Base-by-base conservation (phyloP, 345 rosid genomes). In the Eucalyptus sp. region DNA sequence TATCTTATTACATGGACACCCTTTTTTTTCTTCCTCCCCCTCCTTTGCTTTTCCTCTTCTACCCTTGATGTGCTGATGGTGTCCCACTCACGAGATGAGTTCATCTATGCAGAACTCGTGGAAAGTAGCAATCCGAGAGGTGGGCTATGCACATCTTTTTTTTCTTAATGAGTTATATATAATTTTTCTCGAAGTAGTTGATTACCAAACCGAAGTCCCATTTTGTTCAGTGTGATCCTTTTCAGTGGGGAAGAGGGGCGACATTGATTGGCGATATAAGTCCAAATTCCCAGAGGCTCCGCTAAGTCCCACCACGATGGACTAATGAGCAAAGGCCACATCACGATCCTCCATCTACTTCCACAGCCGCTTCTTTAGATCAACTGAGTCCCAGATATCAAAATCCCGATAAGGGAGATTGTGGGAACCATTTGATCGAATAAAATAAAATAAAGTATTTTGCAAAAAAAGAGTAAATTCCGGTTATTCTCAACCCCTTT, bases 241-340 rank as follows among this genome's bases (percentile, higher is more conserved):
- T 92, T 88, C 51, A 58, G 89, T 60, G 86, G 87, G 94, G 90
- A 83, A 86, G 86, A 80, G 52, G 68, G 80, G 43, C 87, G 86
- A 80, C 49, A 86, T 80, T 51, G 84, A 88, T 87, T 64, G 66
- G 86, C 58, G 76, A 43, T 54, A 88, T 27, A 80, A 88, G 90
- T 90, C 89, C 90, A 92, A 89, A 90, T 92, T 92, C 84, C 76
- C 84, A 76, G 43, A 76, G 48, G 84, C 84, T 76, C 84, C 83
- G 7, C 84, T 86, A 17, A 50, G 87, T 37, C 87, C 93, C 93
- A 85, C 91, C 37, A 7, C 48, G 79, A 16, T 88, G 88, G 68
- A 50, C 90, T 68, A 90, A 92, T 89, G 49, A 90, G 87, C 46
- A 91, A 87, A 87, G 31, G 89, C 91, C 94, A 92, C 93, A 18